Percentiles rank a stretch among this genome's conserved stretches.
phyloP scores from a whole-genome alignment of 2,329 filamentous ascomycete species.

The Tolypocladium guangdongense region DNA sequence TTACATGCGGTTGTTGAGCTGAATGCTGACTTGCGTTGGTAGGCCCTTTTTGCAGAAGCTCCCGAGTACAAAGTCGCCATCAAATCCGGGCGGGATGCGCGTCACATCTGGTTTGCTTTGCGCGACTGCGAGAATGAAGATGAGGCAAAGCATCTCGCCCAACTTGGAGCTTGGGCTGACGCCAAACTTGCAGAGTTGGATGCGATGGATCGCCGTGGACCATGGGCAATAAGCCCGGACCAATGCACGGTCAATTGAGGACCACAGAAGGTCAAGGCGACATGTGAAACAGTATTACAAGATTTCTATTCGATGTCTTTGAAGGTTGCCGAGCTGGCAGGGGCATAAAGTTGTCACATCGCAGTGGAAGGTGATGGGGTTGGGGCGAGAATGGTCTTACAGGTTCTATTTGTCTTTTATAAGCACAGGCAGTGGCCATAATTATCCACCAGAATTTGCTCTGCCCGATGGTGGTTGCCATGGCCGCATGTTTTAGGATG shows the following conservation, averaged over 20 bases:
- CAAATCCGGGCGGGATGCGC: conserved; percentile 13
- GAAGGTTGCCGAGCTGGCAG: not conserved
- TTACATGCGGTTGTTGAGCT: not conserved
- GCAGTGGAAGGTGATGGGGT: not conserved
- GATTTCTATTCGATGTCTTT: not conserved
- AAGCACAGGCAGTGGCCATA: not conserved
- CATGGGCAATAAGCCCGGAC: not conserved
- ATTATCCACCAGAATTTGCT: not conserved
- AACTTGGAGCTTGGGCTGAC: not conserved
- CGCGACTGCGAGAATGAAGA: not conserved
- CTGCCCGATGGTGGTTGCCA: not conserved
- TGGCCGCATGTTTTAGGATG: no score
- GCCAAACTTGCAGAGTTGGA: not conserved
- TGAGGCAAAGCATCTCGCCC: not conserved
- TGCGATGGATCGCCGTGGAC: not conserved
- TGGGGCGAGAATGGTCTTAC: not conserved
- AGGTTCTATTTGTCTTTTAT: not conserved
- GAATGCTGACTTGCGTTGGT: not conserved
- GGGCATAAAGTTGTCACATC: not conserved
- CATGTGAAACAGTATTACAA: not conserved
- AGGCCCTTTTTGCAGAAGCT: not conserved
- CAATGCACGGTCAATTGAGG: not conserved
- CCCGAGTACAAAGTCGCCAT: conserved; percentile 7
- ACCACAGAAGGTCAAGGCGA: not conserved
- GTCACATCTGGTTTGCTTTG: conserved; percentile 17